Base-by-base conservation (phyloP, 306 rosid genomes). In the Castanopsis chinensis region DNA sequence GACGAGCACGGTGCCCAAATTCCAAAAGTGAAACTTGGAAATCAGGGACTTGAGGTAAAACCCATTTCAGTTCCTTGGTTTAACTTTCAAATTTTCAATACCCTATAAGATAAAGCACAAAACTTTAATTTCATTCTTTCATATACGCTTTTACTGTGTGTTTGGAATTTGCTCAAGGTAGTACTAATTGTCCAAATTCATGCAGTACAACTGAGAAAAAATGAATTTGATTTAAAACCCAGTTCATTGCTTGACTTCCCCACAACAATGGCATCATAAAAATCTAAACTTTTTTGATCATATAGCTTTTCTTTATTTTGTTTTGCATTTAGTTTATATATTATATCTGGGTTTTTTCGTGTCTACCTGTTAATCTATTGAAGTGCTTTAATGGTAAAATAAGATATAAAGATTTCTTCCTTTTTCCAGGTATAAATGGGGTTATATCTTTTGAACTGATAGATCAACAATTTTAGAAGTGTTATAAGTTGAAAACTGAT, bases 1-100 rank as follows among this genome's bases (percentile, higher is more conserved):
- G 73, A 41, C 54, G 51, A 63, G 11, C 71, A 68, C 19, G 11
- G 32, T 19, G 58, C 81, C 11, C 80, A 32, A 10, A 81, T 89
- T 60, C 88, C 86, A 6, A 75, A 85, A 30, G 90, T 88, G 43
- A 81, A 80, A 61, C 85, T 89, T 55, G 94, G 89, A 80, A 83
- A 43, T 45, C 85, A 85, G 51, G 91, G 94, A 77, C 81, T 90
- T 8, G 76, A 82, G 89, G 92, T 88, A 19, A 23, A 54, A 13
- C 27, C 43, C 64, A 33, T 58, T 27, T 58, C 67, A 69, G 23
- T n/a, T 73, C 8, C 21, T n/a, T 15, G 9, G 15, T 27, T 32
- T 73, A 5, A n/a, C 25, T 9, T 23, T 35, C 15, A 64, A 56
- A 33, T n/a, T 17, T 17, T 23, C 11, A 41, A 41, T 8, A 7